Evolutionary conservation across 1,284 basidiomycete species (phyloP), one percentile per base, ranked within the genome.

Genomic region (Marasmius sp.): DNA sequence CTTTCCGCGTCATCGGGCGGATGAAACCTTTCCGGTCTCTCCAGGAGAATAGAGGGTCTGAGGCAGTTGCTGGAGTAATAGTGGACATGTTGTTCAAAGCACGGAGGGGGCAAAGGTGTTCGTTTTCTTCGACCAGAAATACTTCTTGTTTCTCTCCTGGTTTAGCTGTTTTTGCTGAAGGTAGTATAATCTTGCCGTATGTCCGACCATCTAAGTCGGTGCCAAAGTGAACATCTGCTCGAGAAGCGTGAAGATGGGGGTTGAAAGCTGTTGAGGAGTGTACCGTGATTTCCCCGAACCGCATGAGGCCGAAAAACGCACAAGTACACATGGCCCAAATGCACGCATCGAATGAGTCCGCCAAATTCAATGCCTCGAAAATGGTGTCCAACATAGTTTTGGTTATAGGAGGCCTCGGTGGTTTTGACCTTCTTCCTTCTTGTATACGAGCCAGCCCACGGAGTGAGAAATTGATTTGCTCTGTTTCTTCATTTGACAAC

Each of bases 261-360:
- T 69, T 43, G 59, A 74, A 77, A 6, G 36, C 60, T 0, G 45
- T 16, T 1, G 69, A 56, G 0, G 70, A 60, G 0, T 54, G 48
- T 0, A 76, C 74, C 0, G 75, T 68, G 0, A 72, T 71, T 61
- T 78, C 75, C 0, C 75, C 74, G 58, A 78, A 76, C 0, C 71
- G 63, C 72, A 77, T 74, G 59, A 77, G 66, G 0, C 76, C 75
- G 68, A 70, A 78, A 64, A 78, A 78, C 12, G 75, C 69, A 55
- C 73, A 77, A 1, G 62, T 56, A 1, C 69, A 68, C 41, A 73
- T 69, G 0, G 74, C 75, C 76, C 75, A 78, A 0, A 77, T 58
- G 34, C 74, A 76, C 0, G 77, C 73, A 45, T 78, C 72, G 55
- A 77, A 77, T 0, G 75, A 69, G 16, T 70, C 57, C 0, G 60